A percentile compares a stretch with the other conserved stretches of the same genome.
Conservation (phyloP, 768 basidiomycete species). For the Mycena floridula region DNA sequence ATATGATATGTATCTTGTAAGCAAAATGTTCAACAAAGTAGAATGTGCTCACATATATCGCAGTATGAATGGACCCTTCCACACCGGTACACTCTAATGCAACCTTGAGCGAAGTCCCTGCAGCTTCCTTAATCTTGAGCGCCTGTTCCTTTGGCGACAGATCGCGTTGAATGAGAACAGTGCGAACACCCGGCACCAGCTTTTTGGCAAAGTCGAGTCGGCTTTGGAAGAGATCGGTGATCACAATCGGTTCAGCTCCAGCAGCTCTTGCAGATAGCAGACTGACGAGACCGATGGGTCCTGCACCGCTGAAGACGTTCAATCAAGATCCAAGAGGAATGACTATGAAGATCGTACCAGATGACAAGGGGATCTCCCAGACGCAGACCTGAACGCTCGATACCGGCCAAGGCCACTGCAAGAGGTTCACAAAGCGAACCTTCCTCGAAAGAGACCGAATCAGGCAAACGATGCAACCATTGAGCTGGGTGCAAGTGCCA, state of each 20-base stretch:
- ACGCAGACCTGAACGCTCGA: slow-evolving; percentile 57
- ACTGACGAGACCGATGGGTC: slow-evolving; percentile 60
- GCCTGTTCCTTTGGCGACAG: slow-evolving; percentile 43
- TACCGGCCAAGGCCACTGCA: slow-evolving; percentile 61
- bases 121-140: slow-evolving; percentile 42
- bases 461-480: slow-evolving; percentile 62
- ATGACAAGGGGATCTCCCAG: slow-evolving; percentile 60
- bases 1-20: neutral
- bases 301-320: slow-evolving; percentile 43
- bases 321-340: neutral
- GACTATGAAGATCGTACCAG: slow-evolving; percentile 32
- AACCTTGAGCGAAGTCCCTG: slow-evolving; percentile 42
- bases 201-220: slow-evolving; percentile 63
- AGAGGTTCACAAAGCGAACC: slow-evolving; percentile 64
- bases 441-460: slow-evolving; percentile 58
- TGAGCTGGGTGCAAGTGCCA: slow-evolving; percentile 65
- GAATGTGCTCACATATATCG: slow-evolving; percentile 39
- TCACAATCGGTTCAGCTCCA: slow-evolving; percentile 64
- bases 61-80: slow-evolving; percentile 55
- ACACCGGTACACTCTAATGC: slow-evolving; percentile 62
- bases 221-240: slow-evolving; percentile 61
- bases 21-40: neutral
- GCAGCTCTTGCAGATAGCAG: slow-evolving; percentile 61
- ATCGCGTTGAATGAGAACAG: slow-evolving; percentile 47
- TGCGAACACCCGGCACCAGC: slow-evolving; percentile 51